These are phyloP conservation scores for Trematosphaeria pertusa DNA, from an alignment of 2,329 filamentous ascomycete species.

Conservation along the genomic window DNA sequence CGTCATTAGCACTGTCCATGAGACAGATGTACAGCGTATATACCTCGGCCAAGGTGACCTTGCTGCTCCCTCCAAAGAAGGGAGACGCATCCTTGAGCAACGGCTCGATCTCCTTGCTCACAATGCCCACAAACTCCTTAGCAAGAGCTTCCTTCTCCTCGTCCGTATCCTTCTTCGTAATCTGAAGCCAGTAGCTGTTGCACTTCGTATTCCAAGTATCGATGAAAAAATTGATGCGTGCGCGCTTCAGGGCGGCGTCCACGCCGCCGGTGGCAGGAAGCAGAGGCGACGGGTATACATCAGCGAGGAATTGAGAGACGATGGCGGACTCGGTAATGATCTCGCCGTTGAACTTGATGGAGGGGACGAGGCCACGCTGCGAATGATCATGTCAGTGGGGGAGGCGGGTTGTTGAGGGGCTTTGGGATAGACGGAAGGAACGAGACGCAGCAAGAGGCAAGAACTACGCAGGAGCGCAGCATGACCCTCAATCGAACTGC, in stretches of 20 bases:
- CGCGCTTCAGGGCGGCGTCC: constrained; percentile 66
- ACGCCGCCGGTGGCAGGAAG: constrained; percentile 63
- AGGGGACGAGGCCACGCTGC: constrained; percentile 74
- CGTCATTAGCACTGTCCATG: too few species aligned
- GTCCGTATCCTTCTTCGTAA: constrained; percentile 54
- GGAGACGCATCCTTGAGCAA: constrained; percentile 60
- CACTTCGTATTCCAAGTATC: constrained; percentile 73
- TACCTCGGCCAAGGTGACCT: constrained; percentile 77
- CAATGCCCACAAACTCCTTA: constrained; percentile 60
- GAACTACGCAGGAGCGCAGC: too few species aligned
- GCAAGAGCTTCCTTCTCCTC: constrained; percentile 58
- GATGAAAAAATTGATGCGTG: constrained; percentile 73
- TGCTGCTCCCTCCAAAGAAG: constrained; percentile 55
- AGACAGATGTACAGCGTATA: constrained; percentile 13
- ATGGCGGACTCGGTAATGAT: constrained; percentile 77
- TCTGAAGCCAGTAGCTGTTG: constrained; percentile 55
- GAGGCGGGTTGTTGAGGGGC: too few species aligned
- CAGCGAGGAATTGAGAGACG: constrained; percentile 74
- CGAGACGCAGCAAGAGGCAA: too few species aligned
- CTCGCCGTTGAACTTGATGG: constrained; percentile 67
- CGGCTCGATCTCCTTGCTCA: constrained; percentile 77
- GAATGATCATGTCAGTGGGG: constrained; percentile 3
- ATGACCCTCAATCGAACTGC: too few species aligned
- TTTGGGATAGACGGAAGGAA: too few species aligned
- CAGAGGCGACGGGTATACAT: constrained; percentile 72